Evolutionary conservation across 2,329 filamentous ascomycete species (phyloP), one percentile per base, ranked within the genome.

Genomic region (Lasiodiplodia hormozganensis): DNA sequence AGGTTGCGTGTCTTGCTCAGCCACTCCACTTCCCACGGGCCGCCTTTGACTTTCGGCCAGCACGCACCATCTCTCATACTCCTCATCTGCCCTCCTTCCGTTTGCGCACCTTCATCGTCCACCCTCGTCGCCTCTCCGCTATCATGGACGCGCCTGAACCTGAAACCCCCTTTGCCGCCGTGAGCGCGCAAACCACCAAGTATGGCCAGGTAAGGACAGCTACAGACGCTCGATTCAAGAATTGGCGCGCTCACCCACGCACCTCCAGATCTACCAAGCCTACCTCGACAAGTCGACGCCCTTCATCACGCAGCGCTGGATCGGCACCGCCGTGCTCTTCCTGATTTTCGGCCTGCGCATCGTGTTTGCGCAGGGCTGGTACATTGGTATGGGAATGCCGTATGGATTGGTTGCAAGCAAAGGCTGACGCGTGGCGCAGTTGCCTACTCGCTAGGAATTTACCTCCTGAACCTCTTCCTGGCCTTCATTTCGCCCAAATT

Each of bases 401-500:
- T 31, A 23, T 25, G 23, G 11, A n/a, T 47, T 8, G 5, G 31
- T 69, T 31, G 51, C 53, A 36, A 28, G 4, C 23, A 31, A 31
- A 23, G 58, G 52, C 52, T 65, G 51, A 60, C 40, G 62, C 51
- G 38, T 40, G 10, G 52, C 43, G 47, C 71, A 97, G 96, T 99
- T 76, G 95, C 94, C 74, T 99, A 99, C 82, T 96, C 95, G 47
- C 90, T 99, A 68, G 96, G 95, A 74, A 99, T 99, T 82, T 99
- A 99, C 85, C 92, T 99, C 58, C 90, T 99, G 70, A 99, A 99
- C 84, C 90, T 99, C 70, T 99, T 99, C 88, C 93, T 99, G 79
- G 96, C 96, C 74, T 99, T 99, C 86, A 87, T 99, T 67, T 93
- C 95, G 78, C 96, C 96, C 75, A 99, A 99, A 85, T 98, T 99